Evolutionary conservation across 1,284 basidiomycete genomes (phyloP).

Genomic region (Sporisorium scitamineum): DNA sequence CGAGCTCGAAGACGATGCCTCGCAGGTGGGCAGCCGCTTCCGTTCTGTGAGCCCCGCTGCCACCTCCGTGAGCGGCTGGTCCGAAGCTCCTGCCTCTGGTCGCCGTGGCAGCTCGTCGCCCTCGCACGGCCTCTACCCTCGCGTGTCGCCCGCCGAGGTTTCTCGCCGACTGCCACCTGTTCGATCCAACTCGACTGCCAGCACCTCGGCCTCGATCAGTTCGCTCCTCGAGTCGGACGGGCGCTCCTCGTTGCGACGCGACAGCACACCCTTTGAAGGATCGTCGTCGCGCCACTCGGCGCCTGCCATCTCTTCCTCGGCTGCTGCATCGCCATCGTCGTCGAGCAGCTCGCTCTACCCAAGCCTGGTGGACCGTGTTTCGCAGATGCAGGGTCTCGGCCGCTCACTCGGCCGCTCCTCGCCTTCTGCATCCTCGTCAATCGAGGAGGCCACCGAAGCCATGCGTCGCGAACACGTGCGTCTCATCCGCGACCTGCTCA

Average conservation of each 20-base stretch:
- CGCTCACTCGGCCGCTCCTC: conserved; percentile 8
- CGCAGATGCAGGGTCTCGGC: conserved; percentile 48
- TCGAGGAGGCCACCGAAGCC: conserved; percentile 15
- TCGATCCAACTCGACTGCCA: conserved; percentile 31
- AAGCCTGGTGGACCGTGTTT: conserved; percentile 41
- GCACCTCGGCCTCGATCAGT: conserved; percentile 39
- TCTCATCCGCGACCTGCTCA: conserved; percentile 53
- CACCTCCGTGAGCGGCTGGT: conserved; percentile 36
- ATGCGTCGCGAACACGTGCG: conserved; percentile 49
- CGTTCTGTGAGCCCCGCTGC: conserved; percentile 41
- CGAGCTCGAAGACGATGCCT: conserved; percentile 23
- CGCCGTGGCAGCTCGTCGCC: conserved; percentile 39
- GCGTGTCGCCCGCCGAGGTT: conserved; percentile 36
- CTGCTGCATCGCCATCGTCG: conserved; percentile 16
- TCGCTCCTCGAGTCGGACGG: conserved; percentile 37
- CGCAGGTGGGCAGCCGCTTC: conserved; percentile 22
- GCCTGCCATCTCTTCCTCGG: conserved; percentile 19
- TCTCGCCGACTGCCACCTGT: conserved; percentile 38
- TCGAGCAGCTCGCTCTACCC: conserved; percentile 46
- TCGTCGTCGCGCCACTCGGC: conserved; percentile 19
- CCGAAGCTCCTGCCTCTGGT: conserved; percentile 14
- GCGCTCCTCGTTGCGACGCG: conserved; percentile 19
- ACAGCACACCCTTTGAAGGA: conserved; percentile 16
- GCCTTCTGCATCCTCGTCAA: not conserved
- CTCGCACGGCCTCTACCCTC: conserved; percentile 49